These are phyloP conservation scores for Handroanthus guayacan DNA, from an alignment of 257 asterid genomes.

Conservation along the genomic window DNA sequence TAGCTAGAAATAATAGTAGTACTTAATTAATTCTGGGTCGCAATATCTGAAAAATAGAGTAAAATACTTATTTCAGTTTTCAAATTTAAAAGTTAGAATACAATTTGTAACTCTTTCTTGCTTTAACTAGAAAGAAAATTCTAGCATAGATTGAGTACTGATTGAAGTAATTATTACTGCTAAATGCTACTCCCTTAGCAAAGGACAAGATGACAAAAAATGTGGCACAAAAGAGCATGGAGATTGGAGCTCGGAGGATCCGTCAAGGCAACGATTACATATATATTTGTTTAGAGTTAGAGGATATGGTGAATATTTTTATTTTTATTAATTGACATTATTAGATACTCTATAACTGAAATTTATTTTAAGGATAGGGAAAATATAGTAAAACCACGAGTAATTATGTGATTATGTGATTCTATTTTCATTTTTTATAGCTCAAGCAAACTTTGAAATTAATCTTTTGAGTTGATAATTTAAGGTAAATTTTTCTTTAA, in stretches of 20 bases:
- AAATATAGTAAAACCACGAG: not conserved
- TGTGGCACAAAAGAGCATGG: conserved; percentile 17
- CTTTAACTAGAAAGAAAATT: not conserved
- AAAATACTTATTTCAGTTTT: too few relatives aligned
- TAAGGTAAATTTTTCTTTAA: too few relatives aligned
- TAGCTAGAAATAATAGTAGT: not conserved
- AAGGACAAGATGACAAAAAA: not conserved
- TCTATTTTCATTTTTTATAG: too few relatives aligned
- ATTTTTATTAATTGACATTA: not conserved
- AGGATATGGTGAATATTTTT: not conserved
- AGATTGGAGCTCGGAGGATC: conserved; percentile 27
- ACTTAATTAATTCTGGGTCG: too few relatives aligned
- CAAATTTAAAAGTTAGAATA: too few relatives aligned
- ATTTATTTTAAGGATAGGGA: not conserved
- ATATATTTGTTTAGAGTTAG: not conserved
- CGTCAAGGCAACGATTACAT: conserved; percentile 36
- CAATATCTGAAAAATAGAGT: too few relatives aligned
- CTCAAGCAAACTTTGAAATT: not conserved
- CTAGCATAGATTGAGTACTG: not conserved
- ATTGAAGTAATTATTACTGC: not conserved
- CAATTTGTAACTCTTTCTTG: too few relatives aligned
- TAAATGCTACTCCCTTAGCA: not conserved
- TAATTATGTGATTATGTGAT: too few relatives aligned
- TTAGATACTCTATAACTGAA: not conserved
- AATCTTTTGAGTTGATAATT: too few relatives aligned